A percentile compares a stretch with the other conserved stretches of the same genome.
Evolutionary conservation across 2,329 filamentous ascomycete genomes (phyloP).

Genomic region (Daldinia sp.): DNA sequence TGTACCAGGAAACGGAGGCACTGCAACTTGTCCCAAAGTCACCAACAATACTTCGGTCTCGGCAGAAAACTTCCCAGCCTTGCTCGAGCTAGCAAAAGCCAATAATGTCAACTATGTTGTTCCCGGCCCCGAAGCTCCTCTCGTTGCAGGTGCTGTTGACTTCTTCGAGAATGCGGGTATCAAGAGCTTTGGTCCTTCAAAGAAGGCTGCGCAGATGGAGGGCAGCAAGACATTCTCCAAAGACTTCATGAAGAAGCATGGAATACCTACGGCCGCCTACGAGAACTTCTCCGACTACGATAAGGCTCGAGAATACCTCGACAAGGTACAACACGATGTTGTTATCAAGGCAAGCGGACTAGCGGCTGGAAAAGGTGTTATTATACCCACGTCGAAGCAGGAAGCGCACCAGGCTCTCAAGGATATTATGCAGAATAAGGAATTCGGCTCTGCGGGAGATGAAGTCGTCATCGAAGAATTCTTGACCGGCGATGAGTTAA

Average conservation of each 20-base stretch:
- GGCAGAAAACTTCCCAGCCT: slow-evolving; percentile 79
- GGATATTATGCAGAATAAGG: slow-evolving; percentile 89
- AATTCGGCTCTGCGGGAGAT: slow-evolving; percentile 87
- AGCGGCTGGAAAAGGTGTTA: slow-evolving; percentile 94
- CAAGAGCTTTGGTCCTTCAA: slow-evolving; percentile 85
- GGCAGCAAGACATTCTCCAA: slow-evolving; percentile 98
- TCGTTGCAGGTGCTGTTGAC: slow-evolving; percentile 89
- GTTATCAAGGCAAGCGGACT: slow-evolving; percentile 96
- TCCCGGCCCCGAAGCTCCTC: slow-evolving; percentile 91
- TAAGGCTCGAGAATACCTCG: slow-evolving; percentile 78
- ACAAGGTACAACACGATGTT: slow-evolving; percentile 76
- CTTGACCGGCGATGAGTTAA: slow-evolving; percentile 90
- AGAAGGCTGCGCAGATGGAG: slow-evolving; percentile 88
- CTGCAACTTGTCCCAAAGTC: slow-evolving; percentile 76
- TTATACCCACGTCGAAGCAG: slow-evolving; percentile 83
- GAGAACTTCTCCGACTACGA: slow-evolving; percentile 87
- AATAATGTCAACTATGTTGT: slow-evolving; percentile 85
- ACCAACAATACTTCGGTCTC: slow-evolving; percentile 77
- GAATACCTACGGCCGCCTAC: slow-evolving; percentile 91
- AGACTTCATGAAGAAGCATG: slow-evolving; percentile 94
- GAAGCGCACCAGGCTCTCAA: slow-evolving; percentile 86
- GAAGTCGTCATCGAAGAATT: slow-evolving; percentile 98
- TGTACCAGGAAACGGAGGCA: slow-evolving; percentile 88
- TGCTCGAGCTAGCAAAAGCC: slow-evolving; percentile 80
- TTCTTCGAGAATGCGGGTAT: slow-evolving; percentile 82